Percentiles rank a stretch among this genome's conserved stretches.
These are phyloP conservation scores for Austroboletus festivus DNA, from an alignment of 768 basidiomycete species.

Conservation along the genomic window DNA sequence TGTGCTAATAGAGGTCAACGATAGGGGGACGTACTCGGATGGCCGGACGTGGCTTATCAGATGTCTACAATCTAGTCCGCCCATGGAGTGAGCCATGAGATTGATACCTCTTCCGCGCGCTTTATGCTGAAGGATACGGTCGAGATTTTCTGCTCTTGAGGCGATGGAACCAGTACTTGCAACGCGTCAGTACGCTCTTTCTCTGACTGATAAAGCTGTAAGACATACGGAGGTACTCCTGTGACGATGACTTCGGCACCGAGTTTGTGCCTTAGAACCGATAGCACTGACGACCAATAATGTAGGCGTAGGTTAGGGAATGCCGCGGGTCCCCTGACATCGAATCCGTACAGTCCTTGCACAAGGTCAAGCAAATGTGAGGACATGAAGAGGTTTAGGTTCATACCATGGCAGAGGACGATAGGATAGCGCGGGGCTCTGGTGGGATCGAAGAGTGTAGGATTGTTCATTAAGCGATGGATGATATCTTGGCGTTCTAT, in stretches of 20 bases:
- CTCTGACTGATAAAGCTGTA: neutral
- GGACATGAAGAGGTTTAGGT: neutral
- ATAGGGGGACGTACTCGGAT: slow-evolving; percentile 77
- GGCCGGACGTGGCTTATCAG: slow-evolving; percentile 86
- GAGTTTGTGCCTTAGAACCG: slow-evolving; percentile 71
- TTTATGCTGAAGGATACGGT: slow-evolving; percentile 63
- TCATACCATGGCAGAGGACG: slow-evolving; percentile 89
- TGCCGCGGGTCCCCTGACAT: slow-evolving; percentile 77
- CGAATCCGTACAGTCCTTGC: slow-evolving; percentile 91
- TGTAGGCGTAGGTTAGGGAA: slow-evolving; percentile 85
- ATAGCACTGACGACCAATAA: slow-evolving; percentile 91
- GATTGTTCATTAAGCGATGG: slow-evolving; percentile 70
- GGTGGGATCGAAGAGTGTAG: slow-evolving; percentile 73
- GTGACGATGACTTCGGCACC: slow-evolving; percentile 97
- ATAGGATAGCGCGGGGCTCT: slow-evolving; percentile 85
- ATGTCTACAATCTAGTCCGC: slow-evolving; percentile 91
- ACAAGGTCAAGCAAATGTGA: neutral
- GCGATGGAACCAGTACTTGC: slow-evolving; percentile 84
- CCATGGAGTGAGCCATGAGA: slow-evolving; percentile 97
- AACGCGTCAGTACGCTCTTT: neutral
- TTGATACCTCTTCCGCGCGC: slow-evolving; percentile 81
- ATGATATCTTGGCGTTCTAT: slow-evolving; percentile 43
- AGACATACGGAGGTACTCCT: slow-evolving; percentile 81
- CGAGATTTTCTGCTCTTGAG: slow-evolving; percentile 72
- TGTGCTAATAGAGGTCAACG: slow-evolving; percentile 85